Conservation (phyloP, 345 rosid species). For the Barbarea vulgaris region DNA sequence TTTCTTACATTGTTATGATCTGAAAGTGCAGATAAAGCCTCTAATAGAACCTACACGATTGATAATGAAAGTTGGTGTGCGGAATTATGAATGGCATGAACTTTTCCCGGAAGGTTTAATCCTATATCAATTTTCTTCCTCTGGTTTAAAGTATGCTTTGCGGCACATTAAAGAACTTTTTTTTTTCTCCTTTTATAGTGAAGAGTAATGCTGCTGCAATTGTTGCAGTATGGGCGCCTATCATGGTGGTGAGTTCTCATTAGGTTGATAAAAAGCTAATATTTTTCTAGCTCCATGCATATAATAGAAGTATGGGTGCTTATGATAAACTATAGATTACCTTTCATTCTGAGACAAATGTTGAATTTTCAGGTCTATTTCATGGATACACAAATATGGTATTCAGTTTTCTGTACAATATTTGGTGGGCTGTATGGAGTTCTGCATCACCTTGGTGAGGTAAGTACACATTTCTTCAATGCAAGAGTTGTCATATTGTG, state of each 20-base stretch:
- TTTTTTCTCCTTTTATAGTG: constrained; percentile 49
- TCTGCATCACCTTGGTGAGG: constrained; percentile 98
- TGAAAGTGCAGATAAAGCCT: constrained; percentile 78
- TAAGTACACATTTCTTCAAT: constrained; percentile 41
- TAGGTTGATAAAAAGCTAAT: not conserved
- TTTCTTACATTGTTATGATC: constrained; percentile 17
- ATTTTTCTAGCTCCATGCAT: not conserved
- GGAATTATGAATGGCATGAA: constrained; percentile 83
- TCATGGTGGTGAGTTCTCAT: constrained; percentile 73
- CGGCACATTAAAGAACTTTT: constrained; percentile 14
- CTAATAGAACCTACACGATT: constrained; percentile 79
- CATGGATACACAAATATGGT: constrained; percentile 99
- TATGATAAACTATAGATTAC: not conserved
- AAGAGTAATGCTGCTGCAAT: constrained; percentile 90
- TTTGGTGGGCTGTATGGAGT: constrained; percentile 95
- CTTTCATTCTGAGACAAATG: constrained; percentile 1
- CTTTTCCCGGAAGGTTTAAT: constrained; percentile 76
- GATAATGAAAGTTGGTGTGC: constrained; percentile 72
- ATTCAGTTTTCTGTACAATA: constrained; percentile 89
- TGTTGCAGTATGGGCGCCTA: constrained; percentile 93
- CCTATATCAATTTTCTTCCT: not conserved
- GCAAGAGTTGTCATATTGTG: constrained; percentile 9
- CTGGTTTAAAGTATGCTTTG: constrained; percentile 3
- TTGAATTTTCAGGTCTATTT: constrained; percentile 73
- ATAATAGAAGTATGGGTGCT: not conserved